Evolutionary conservation across 495 filamentous ascomycete species (phyloP).

Genomic region (Aspergillus baeticus): DNA sequence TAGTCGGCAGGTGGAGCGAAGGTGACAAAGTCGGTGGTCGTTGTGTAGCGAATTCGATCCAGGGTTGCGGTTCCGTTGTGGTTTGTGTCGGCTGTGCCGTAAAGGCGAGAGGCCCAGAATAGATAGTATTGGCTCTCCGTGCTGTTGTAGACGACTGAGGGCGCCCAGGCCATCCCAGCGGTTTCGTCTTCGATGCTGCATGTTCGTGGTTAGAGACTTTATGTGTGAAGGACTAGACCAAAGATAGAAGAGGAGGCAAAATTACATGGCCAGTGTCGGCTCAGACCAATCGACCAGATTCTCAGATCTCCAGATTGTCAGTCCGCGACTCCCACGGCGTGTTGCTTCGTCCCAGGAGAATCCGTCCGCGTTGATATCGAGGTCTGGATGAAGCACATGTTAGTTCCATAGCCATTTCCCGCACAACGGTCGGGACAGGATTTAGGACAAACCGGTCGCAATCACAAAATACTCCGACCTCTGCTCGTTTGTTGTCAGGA

Average conservation of each 20-base stretch:
- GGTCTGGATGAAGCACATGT: not conserved
- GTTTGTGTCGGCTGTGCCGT: not conserved
- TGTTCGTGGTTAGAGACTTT: no score
- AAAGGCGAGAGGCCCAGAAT: conserved; percentile 10
- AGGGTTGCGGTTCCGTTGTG: conserved; percentile 3
- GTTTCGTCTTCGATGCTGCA: conserved; percentile 8
- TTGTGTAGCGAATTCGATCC: conserved; percentile 13
- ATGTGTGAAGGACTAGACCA: no score
- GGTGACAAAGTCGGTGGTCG: conserved; percentile 9
- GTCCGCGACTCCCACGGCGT: not conserved
- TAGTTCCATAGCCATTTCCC: no score
- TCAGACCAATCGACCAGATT: conserved; percentile 14
- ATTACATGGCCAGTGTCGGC: conserved; percentile 6
- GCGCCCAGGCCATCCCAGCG: conserved; percentile 14
- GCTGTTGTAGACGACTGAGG: conserved; percentile 10
- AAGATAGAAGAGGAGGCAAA: not conserved
- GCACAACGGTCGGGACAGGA: no score
- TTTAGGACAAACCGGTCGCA: conserved; percentile 6
- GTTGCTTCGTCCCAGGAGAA: conserved; percentile 14
- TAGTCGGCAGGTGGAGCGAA: conserved; percentile 11
- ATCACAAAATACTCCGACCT: conserved; percentile 11
- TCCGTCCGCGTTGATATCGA: conserved; percentile 14
- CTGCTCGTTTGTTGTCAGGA: conserved; percentile 2
- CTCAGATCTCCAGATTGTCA: not conserved
- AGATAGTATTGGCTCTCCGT: conserved; percentile 9